These are phyloP conservation scores for Cornus suecica DNA, from an alignment of 148 eudicot genomes.

Conservation along the genomic window DNA sequence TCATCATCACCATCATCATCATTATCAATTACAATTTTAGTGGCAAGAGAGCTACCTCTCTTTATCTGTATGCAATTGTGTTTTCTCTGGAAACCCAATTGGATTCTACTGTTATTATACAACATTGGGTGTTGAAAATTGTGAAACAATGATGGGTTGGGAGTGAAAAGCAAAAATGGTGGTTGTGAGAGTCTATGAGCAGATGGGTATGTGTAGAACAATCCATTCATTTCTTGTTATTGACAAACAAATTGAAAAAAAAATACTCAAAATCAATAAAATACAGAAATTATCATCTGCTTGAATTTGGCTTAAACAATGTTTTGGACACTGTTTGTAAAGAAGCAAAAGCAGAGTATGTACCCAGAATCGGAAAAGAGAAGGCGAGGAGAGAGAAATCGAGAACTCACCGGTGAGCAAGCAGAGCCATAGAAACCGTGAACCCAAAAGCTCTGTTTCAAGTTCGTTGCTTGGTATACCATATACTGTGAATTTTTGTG, in stretches of 20 bases:
- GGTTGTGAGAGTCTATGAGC: slow-evolving; percentile 28
- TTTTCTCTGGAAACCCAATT: slow-evolving; percentile 25
- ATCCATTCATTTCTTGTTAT: slow-evolving; percentile 23
- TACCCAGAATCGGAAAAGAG: too few relatives aligned
- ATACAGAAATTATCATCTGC: not conserved
- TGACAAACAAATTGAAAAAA: too few relatives aligned
- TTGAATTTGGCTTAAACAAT: not conserved
- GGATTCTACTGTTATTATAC: slow-evolving; percentile 18
- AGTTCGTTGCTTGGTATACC: too few relatives aligned
- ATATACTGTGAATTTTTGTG: too few relatives aligned
- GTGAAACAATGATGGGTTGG: slow-evolving; percentile 11
- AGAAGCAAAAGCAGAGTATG: not conserved
- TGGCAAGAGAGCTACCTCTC: slow-evolving; percentile 20
- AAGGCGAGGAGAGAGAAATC: not conserved
- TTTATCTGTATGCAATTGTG: slow-evolving; percentile 14
- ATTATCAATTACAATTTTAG: slow-evolving; percentile 26
- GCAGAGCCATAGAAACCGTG: not conserved
- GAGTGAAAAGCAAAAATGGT: slow-evolving; percentile 10
- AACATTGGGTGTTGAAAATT: slow-evolving; percentile 17
- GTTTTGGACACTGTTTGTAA: not conserved
- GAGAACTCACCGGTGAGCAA: not conserved
- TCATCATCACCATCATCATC: slow-evolving; percentile 14
- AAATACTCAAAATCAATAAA: too few relatives aligned
- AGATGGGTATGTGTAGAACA: slow-evolving; percentile 18
- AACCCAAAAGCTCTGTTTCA: too few relatives aligned